These are phyloP conservation scores for Aeminium ludgeri DNA, from an alignment of 495 filamentous ascomycete genomes.

Conservation along the genomic window DNA sequence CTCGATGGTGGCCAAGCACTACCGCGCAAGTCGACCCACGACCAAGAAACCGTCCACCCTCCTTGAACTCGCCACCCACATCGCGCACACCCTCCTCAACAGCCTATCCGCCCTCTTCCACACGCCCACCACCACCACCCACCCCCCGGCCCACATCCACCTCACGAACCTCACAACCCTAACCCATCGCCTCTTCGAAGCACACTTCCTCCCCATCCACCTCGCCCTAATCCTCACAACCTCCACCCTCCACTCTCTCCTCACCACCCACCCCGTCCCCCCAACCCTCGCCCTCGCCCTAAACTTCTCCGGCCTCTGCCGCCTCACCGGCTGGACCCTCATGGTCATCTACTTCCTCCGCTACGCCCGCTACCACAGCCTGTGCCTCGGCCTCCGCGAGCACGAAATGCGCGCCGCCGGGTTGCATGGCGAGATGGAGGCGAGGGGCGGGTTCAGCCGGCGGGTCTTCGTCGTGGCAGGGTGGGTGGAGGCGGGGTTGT, in stretches of 20 bases:
- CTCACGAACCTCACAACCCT: slow-evolving; percentile 19
- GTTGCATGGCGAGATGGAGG: slow-evolving; percentile 31
- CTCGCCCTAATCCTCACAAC: slow-evolving; percentile 42
- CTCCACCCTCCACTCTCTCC: slow-evolving; percentile 37
- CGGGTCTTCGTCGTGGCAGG: slow-evolving; percentile 1
- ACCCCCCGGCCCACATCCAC: slow-evolving; percentile 3
- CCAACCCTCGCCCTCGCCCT: slow-evolving; percentile 37
- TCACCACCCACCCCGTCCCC: slow-evolving; percentile 29
- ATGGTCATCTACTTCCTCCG: slow-evolving; percentile 42
- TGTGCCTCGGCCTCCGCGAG: slow-evolving; percentile 37
- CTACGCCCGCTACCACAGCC: slow-evolving; percentile 44
- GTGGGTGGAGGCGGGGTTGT: slow-evolving; percentile 37
- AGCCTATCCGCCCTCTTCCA: background rate
- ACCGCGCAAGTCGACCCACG: background rate
- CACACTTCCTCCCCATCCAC: slow-evolving; percentile 51
- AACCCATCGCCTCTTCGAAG: slow-evolving; percentile 47
- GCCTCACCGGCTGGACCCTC: slow-evolving; percentile 39
- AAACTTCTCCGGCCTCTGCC: slow-evolving; percentile 37
- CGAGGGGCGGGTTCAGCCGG: slow-evolving; percentile 32
- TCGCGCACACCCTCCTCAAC: slow-evolving; percentile 1
- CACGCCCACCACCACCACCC: background rate
- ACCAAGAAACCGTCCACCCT: slow-evolving; percentile 3
- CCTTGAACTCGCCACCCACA: slow-evolving; percentile 7
- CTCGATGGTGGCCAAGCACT: slow-evolving; percentile 3
- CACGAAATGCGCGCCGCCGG: slow-evolving; percentile 47